Evolutionary conservation across 2,329 filamentous ascomycete genomes (phyloP).

Genomic region (Alternaria triticina): DNA sequence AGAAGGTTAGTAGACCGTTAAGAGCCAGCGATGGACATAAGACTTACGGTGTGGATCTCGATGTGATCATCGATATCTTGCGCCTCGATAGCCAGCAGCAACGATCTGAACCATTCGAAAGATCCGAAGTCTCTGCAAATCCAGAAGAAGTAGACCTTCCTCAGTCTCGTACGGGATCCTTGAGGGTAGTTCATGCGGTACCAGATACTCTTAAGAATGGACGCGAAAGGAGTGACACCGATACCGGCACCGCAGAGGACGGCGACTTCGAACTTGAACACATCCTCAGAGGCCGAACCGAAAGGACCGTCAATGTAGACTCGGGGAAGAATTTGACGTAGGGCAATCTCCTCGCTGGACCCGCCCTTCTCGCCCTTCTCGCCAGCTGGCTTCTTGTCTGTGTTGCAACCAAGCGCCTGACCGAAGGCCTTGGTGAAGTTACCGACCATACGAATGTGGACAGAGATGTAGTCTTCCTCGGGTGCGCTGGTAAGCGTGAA

Average conservation of each 20-base stretch:
- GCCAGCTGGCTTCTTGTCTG: slow-evolving; percentile 62
- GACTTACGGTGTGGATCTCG: slow-evolving; percentile 76
- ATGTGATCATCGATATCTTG: slow-evolving; percentile 84
- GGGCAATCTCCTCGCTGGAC: slow-evolving; percentile 69
- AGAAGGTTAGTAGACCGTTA: slow-evolving; percentile 15
- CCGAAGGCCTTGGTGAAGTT: slow-evolving; percentile 78
- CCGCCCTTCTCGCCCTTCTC: slow-evolving; percentile 61
- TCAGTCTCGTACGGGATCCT: slow-evolving; percentile 72
- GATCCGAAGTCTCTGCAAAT: slow-evolving; percentile 86
- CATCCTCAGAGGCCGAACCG: slow-evolving; percentile 83
- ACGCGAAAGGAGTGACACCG: slow-evolving; percentile 60
- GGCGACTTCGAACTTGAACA: slow-evolving; percentile 71
- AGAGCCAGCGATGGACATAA: neutral
- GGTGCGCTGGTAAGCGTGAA: slow-evolving; percentile 87
- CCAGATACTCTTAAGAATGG: slow-evolving; percentile 81
- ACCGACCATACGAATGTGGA: slow-evolving; percentile 82
- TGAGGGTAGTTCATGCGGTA: slow-evolving; percentile 90
- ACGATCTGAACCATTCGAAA: slow-evolving; percentile 87
- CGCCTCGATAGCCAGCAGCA: slow-evolving; percentile 83
- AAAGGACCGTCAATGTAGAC: slow-evolving; percentile 87
- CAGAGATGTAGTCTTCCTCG: slow-evolving; percentile 88
- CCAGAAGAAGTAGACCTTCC: slow-evolving; percentile 94
- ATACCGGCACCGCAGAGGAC: slow-evolving; percentile 60
- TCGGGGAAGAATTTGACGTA: slow-evolving; percentile 76
- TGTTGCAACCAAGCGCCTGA: slow-evolving; percentile 75